Evolutionary conservation across 495 filamentous ascomycete genomes (phyloP).

Genomic region (Lentithecium fluviatile): DNA sequence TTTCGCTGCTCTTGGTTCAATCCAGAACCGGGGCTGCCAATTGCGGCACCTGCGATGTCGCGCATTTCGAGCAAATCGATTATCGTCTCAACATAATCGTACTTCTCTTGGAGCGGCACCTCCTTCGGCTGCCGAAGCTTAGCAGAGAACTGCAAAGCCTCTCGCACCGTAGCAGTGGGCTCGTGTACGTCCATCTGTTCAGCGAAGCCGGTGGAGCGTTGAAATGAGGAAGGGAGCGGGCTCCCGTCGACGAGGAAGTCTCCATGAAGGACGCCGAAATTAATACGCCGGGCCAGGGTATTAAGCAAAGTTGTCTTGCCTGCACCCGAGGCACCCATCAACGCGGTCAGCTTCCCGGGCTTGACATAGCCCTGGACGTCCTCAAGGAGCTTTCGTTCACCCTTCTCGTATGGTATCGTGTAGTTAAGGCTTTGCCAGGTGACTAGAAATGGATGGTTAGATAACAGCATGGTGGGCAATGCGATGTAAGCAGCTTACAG

Average conservation of each 20-base stretch:
- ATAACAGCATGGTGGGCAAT: too few relatives aligned
- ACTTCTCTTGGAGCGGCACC: constrained; percentile 55
- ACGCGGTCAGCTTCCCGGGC: constrained; percentile 68
- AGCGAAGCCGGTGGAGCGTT: constrained; percentile 52
- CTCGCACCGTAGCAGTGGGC: constrained; percentile 59
- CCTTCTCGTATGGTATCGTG: constrained; percentile 62
- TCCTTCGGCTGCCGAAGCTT: constrained; percentile 56
- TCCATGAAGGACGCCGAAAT: constrained; percentile 54
- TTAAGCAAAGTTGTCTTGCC: constrained; percentile 71
- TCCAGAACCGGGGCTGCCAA: constrained; percentile 55
- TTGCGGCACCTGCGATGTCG: constrained; percentile 45
- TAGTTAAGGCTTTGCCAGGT: constrained; percentile 81
- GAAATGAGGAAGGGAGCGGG: constrained; percentile 41
- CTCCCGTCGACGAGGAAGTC: constrained; percentile 57
- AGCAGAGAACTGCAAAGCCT: constrained; percentile 61
- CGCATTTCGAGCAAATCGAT: constrained; percentile 59
- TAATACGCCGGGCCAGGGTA: constrained; percentile 57
- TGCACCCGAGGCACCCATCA: constrained; percentile 67
- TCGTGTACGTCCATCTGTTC: constrained; percentile 64
- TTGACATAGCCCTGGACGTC: constrained; percentile 69
- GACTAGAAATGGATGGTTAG: constrained; percentile 37
- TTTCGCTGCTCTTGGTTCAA: constrained; percentile 63
- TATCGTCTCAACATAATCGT: constrained; percentile 60
- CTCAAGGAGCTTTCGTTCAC: constrained; percentile 58
- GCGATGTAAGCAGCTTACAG: constrained; percentile 25